Base-by-base conservation (phyloP, 441 rosid species). In the Sinapis alba region DNA sequence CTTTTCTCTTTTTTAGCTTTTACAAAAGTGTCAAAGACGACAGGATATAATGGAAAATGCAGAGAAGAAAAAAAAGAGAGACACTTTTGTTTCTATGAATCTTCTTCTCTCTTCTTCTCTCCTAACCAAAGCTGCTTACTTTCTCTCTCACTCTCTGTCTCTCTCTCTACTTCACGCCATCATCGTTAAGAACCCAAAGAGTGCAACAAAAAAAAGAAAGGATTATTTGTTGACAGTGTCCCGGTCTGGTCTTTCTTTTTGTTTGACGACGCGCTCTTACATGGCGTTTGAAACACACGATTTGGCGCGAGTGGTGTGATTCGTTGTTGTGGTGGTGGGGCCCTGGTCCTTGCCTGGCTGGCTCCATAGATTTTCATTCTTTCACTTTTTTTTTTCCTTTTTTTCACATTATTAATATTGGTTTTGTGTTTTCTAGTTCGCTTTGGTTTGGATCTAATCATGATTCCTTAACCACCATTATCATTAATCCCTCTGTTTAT, bases 21-120 rank as follows among this genome's bases (percentile, higher is more conserved):
- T 41, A 43, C 77, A 73, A 73, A 73, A 73, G 71, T 34, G 66
- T 73, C 65, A 73, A 73, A 62, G 53, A 78, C 67, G 69, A 78
- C 75, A 73, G 12, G 71, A 73, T 73, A 62, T 19, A 67, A 68
- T 68, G 60, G 24, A 11, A 59, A 72, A 72, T 73, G 74, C 78
- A 68, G 74, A 24, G 74, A 68, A 61, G 62, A 56, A 36, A 45
- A 38, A 73, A 51, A 59, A 72, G 16, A 45, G 57, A 54, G 19
- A 68, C 75, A 73, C 68, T 68, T 78, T 68, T 73, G 50, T 62
- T 68, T 9, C 60, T 60, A 32, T 61, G 23, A 18, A 30, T 26
- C 63, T 30, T 26, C 63, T 30, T 50, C 69, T 24, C 0, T 36
- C 58, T 65, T 36, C 12, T 34, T 68, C 20, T 68, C 51, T 47